Evolutionary conservation across 805 yeast genomes (phyloP), one percentile per base, ranked within the genome.

Genomic region (Starmera quercuum): DNA sequence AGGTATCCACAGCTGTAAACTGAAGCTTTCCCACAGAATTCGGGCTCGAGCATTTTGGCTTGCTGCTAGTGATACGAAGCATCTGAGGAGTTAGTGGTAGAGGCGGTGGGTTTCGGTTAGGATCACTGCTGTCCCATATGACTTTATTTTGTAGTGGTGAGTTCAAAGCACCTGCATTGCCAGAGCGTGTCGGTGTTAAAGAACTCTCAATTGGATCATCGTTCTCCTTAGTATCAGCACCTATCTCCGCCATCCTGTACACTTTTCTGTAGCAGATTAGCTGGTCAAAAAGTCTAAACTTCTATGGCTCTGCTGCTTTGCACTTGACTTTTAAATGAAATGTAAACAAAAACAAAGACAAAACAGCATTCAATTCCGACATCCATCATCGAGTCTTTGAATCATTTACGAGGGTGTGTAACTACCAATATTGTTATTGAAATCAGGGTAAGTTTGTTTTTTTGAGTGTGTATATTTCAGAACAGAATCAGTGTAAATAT

Each of bases 71-170:
- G 19, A 44, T 44, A 11, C 42, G 39, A 6, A 62, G 51, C 45
- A 61, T 54, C 24, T 61, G 66, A 5, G 70, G 66, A 2, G 61
- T 59, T 4, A 59, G 37, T 7, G 68, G 66, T 35, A 63, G 38
- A 4, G 68, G 65, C 3, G 63, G 63, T n/a, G 67, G 67, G 22
- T 59, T 58, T 36, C 66, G 44, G 32, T 41, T 38, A 4, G 67
- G 68, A 34, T 63, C 65, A 13, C 57, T 53, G 19, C 65, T 59
- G 30, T 63, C 66, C 67, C 68, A 62, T 45, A 58, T 51, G 16
- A 30, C 18, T 22, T 32, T 30, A 23, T 27, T 11, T 16, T 31
- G n/a, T 10, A 10, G 9, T 23, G 6, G 26, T n/a, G 6, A 14
- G 13, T 10, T 21, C 10, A 21, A 25, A n/a, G 13, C n/a, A 6